Evolutionary conservation across 2,329 filamentous ascomycete species (phyloP).

Genomic region (Chaetothyriales sp.): DNA sequence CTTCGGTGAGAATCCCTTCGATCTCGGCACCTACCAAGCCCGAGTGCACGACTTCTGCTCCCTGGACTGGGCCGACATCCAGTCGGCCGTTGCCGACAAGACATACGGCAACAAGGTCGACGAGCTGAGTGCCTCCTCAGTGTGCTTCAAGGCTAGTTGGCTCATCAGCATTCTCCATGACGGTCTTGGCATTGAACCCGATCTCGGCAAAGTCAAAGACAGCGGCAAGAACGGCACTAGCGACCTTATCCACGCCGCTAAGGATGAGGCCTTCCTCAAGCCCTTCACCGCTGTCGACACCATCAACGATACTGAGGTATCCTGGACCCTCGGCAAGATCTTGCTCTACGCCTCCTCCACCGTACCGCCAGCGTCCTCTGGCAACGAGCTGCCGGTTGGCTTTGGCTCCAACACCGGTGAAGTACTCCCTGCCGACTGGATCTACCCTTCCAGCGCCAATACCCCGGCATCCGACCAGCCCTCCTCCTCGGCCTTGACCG

Average conservation of each 20-base stretch:
- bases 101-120: constrained; percentile 66
- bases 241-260: constrained; percentile 34
- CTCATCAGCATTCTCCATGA: constrained; percentile 92
- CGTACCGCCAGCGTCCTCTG: constrained; percentile 49
- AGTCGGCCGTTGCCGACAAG: constrained; percentile 47
- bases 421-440: constrained; percentile 63
- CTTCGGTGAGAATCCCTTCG: constrained; percentile 67
- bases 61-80: constrained; percentile 66
- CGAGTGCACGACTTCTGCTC: constrained; percentile 75
- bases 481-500: constrained; percentile 13
- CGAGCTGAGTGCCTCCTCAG: constrained; percentile 60
- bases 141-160: constrained; percentile 98
- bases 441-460: constrained; percentile 45
- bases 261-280: constrained; percentile 62
- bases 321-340: constrained; percentile 96
- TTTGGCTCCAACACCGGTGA: constrained; percentile 73
- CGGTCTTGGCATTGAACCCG: constrained; percentile 71
- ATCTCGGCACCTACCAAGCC: constrained; percentile 77
- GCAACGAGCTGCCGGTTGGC: constrained; percentile 60
- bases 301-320: constrained; percentile 80
- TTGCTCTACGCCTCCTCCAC: constrained; percentile 87
- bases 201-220: constrained; percentile 28
- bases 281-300: constrained; percentile 89
- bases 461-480: constrained; percentile 5
- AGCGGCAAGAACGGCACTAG: constrained; percentile 58